phyloP scores from a whole-genome alignment of 768 basidiomycete genomes.

The Termitomyces sp. region DNA sequence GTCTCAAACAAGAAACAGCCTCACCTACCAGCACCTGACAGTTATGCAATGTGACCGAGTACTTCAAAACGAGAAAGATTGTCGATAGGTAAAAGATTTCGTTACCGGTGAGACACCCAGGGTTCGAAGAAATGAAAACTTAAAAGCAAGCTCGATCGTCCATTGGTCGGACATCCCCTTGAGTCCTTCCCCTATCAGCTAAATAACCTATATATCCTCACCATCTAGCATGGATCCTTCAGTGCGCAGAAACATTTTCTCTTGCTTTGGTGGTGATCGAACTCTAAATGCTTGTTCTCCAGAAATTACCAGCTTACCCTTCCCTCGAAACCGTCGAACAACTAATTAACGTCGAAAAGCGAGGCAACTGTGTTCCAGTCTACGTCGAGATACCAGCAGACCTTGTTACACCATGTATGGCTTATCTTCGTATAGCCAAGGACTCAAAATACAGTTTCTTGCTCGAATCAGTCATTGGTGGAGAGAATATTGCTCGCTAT shows the following conservation, averaged over 20 bases:
- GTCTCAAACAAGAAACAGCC: neutral
- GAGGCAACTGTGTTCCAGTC: conserved; percentile 90
- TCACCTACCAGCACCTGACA: neutral
- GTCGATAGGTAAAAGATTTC: neutral
- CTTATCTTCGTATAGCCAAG: conserved; percentile 89
- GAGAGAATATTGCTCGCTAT: conserved; percentile 89
- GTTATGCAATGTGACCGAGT: neutral
- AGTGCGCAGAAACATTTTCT: conserved; percentile 23
- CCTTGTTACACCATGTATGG: conserved; percentile 94
- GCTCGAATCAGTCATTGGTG: conserved; percentile 87
- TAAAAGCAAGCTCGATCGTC: neutral
- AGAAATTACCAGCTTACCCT: conserved; percentile 69
- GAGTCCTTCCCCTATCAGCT: neutral
- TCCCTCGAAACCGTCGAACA: conserved; percentile 70
- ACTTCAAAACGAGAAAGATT: neutral
- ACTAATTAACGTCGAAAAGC: conserved; percentile 74
- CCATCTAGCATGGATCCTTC: conserved; percentile 38
- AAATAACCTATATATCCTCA: neutral
- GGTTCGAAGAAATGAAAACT: neutral
- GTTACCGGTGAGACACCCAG: neutral
- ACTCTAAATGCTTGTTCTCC: neutral
- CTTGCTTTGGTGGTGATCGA: neutral
- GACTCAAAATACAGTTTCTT: conserved; percentile 94
- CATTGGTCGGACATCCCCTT: no score
- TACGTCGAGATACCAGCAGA: conserved; percentile 93